Base-by-base conservation (phyloP, 345 rosid genomes). In the sweet orange (Citrus sinensis) region DNA sequence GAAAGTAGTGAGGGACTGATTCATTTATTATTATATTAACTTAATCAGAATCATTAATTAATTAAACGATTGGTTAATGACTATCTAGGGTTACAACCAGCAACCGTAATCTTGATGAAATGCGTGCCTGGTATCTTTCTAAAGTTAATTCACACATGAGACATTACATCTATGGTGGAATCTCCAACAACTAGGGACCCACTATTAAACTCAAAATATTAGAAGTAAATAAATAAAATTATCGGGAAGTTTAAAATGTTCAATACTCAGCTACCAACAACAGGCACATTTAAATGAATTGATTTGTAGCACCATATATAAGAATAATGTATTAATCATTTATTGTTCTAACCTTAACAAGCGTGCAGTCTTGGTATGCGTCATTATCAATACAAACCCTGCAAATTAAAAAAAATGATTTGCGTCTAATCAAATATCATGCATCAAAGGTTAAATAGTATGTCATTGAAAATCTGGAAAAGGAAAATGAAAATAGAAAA, bases 301-400 rank as follows among this genome's bases (percentile, higher is more conserved):
- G 5, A 32, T 29, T 20, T 27, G 20, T 14, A 39, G 58, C 22
- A 51, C 69, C n/a, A 42, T 7, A 20, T 25, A 8, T 4, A 58
- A 29, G 30, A 59, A 7, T 34, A 25, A 6, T 20, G 59, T 69
- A 34, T n/a, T 5, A 22, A n/a, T 16, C 6, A 17, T 19, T 0
- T 54, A 46, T 22, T 51, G 24, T 73, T 55, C 71, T 67, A 11
- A 95, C 99, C 98, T 94, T 96, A 54, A 94, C 91, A 67, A 96
- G 93, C 63, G 99, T 94, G 84, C 98, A 89, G 78, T 89, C 88
- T 59, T 78, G 87, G 87, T 71, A 90, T 63, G 94, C 20, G 20
- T 96, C 94, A 69, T 94, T 96, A 81, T 96, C 98, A 58, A 92
- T 86, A 71, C 95, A 91, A 84, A 96, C 97, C 83, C 97, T 96